A percentile compares a stretch with the other conserved stretches of the same genome.
Conservation (phyloP, 1,284 basidiomycete genomes). For the Ganoderma resinaceum region DNA sequence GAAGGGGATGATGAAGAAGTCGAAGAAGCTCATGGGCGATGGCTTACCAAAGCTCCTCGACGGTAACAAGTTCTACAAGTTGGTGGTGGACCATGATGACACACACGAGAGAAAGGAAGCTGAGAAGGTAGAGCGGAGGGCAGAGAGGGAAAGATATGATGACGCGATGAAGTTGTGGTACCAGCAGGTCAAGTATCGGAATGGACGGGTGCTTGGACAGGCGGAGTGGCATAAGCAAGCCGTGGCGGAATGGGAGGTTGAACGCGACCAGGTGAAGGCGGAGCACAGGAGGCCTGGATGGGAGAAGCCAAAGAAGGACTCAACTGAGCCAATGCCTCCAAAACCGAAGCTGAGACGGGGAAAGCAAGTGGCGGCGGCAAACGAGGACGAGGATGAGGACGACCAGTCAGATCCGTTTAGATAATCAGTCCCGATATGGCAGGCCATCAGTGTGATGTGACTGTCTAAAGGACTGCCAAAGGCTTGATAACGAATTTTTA, state of each 20-base stretch:
- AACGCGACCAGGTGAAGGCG: slow-evolving; percentile 9
- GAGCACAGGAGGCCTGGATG: slow-evolving; percentile 8
- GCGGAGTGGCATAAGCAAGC: slow-evolving; percentile 11
- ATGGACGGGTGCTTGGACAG: neutral
- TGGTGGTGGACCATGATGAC: slow-evolving; percentile 3
- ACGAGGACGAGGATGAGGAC: too few species aligned
- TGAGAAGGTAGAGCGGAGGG: neutral
- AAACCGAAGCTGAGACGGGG: neutral
- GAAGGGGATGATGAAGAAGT: slow-evolving; percentile 17
- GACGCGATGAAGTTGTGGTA: slow-evolving; percentile 5
- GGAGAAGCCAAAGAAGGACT: slow-evolving; percentile 13
- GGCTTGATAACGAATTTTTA: too few species aligned
- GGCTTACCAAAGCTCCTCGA: slow-evolving; percentile 21
- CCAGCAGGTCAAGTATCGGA: slow-evolving; percentile 10
- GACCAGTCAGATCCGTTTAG: too few species aligned
- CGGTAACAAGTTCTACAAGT: slow-evolving; percentile 15
- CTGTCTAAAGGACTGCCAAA: too few species aligned
- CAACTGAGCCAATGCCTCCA: neutral
- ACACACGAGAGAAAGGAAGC: neutral
- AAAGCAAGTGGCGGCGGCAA: too few species aligned
- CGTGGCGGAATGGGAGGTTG: slow-evolving; percentile 8
- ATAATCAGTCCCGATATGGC: too few species aligned
- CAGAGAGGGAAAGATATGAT: neutral
- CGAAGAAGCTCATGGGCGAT: slow-evolving; percentile 16
- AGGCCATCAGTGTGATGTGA: neutral